Evolutionary conservation across 768 basidiomycete species (phyloP), one percentile per base, ranked within the genome.

Genomic region (Hemileccinum impolitum): DNA sequence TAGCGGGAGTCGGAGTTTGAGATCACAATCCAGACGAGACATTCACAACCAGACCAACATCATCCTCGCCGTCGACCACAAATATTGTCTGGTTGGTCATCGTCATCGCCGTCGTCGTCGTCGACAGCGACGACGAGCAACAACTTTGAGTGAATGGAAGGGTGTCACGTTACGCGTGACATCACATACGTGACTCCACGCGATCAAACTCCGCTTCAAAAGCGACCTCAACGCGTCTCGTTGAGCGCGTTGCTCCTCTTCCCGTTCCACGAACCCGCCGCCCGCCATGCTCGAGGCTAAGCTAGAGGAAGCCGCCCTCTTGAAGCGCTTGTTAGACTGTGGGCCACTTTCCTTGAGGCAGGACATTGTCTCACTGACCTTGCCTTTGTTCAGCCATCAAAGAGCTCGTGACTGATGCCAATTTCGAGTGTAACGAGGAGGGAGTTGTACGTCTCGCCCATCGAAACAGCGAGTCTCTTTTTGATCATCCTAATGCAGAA

Each of bases 311-410:
- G 94, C 95, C 7, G 85, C 85, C 6, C 83, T 85, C 4, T 77
- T 98, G 54, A 98, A 98, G 71, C 92, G 90, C 63, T 77, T 99
- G 40, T 77, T 99, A 11, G 95, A 99, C 61, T 86, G 95, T 95
- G 54, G 13, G 84, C 68, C 18, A 3, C n/a, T 30, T 38, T 36
- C 21, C 17, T 38, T 28, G 12, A 4, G 31, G 1, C 45, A 40
- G 23, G 18, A 1, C 11, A 10, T 7, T 1, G 11, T 13, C 14
- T 8, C 9, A 0, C 47, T 61, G 4, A 59, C 35, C 5, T 14
- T 7, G 21, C 41, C 55, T 47, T 54, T 30, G 38, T 54, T 12
- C 59, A 97, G 95, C 94, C 47, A 83, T 98, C 80, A 98, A 96
- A 70, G 96, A 98, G 66, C 84, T 97, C 40, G 94, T 99, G 40